phyloP scores from a whole-genome alignment of 768 basidiomycete species.

The Clitopilus passeckerianus region DNA sequence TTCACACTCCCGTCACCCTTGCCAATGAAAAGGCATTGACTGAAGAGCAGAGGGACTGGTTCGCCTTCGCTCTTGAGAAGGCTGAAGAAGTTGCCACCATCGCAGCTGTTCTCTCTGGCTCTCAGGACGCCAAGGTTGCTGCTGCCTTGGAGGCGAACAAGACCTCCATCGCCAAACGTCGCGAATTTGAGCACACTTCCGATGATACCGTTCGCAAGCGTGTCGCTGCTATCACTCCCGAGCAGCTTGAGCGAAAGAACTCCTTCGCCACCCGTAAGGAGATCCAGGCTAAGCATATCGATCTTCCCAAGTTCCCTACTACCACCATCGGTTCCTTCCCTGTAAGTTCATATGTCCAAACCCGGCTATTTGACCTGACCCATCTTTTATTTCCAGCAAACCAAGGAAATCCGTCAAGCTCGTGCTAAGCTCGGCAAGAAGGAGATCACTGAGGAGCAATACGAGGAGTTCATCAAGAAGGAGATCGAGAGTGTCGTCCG shows the following conservation, averaged over 20 bases:
- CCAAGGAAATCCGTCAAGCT: conserved; percentile 96
- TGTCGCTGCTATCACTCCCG: conserved; percentile 85
- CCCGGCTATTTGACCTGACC: conserved; percentile 1
- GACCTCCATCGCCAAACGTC: conserved; percentile 86
- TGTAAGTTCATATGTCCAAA: conserved; percentile 31
- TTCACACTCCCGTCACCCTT: conserved; percentile 97
- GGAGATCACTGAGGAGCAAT: conserved; percentile 80
- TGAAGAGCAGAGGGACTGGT: conserved; percentile 90
- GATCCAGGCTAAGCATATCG: conserved; percentile 82
- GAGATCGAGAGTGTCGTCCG: conserved; percentile 90
- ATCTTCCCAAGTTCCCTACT: conserved; percentile 95
- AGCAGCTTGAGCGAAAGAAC: conserved; percentile 82
- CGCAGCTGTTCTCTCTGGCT: conserved; percentile 80
- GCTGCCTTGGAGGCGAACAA: conserved; percentile 86
- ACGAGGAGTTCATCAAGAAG: conserved; percentile 97
- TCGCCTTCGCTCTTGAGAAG: conserved; percentile 98
- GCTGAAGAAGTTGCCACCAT: conserved; percentile 84
- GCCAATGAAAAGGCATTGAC: conserved; percentile 89
- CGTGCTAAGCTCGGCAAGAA: conserved; percentile 94
- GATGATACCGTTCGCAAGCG: conserved; percentile 95
- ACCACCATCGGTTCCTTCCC: conserved; percentile 99
- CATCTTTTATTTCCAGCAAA: conserved; percentile 58
- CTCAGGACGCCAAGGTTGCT: conserved; percentile 68
- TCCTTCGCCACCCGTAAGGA: conserved; percentile 85
- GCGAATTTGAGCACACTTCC: conserved; percentile 89